A percentile compares a stretch with the other conserved stretches of the same genome.
Conservation (phyloP, 78 protist species). For the Bodo saltans region DNA sequence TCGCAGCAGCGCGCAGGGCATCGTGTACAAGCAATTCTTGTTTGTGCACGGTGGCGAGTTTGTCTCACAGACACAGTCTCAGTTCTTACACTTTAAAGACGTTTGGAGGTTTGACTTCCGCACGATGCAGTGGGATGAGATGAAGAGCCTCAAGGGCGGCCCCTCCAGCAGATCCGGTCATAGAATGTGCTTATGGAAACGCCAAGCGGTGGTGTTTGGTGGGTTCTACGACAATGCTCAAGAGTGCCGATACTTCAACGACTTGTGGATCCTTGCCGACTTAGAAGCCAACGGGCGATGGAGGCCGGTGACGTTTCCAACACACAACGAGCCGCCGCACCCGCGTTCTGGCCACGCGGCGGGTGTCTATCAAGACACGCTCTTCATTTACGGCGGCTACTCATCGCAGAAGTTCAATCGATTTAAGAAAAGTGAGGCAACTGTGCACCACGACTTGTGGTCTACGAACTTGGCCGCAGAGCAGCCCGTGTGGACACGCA, state of each 20-base stretch:
- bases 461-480: not conserved
- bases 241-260: constrained; percentile 34
- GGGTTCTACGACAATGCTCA: constrained; percentile 46
- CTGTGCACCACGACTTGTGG: not conserved
- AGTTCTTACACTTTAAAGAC: constrained; percentile 16
- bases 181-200: constrained; percentile 37
- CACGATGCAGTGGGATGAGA: constrained; percentile 21
- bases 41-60: constrained; percentile 15
- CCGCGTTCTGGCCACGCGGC: not conserved
- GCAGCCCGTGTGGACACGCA: not conserved
- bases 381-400: not conserved
- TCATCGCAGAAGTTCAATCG: too few species aligned
- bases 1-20: constrained; percentile 22
- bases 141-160: not conserved
- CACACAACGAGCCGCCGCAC: not conserved
- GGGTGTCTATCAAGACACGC: not conserved
- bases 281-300: not conserved
- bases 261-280: constrained; percentile 7
- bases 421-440: not conserved
- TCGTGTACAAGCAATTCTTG: constrained; percentile 15
- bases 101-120: constrained; percentile 9
- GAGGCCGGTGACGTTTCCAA: not conserved
- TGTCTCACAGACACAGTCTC: constrained; percentile 7
- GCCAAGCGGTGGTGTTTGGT: constrained; percentile 33
- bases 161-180: constrained; percentile 46